Base-by-base conservation (phyloP, 2,329 filamentous ascomycete species). In the Aureobasidium pullulans region DNA sequence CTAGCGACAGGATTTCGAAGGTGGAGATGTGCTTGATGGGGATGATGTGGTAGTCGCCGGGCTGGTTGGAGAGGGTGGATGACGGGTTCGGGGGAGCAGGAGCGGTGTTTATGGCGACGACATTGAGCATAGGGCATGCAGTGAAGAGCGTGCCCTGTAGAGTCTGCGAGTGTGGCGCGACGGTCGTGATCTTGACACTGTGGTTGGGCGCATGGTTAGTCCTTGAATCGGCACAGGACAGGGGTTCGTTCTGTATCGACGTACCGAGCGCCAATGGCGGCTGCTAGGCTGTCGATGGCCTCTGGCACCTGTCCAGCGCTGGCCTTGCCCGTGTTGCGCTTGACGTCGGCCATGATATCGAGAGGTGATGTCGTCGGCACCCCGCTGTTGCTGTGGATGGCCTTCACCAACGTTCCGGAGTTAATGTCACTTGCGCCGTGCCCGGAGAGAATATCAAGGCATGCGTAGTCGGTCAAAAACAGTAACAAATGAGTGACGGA, bases 61-160 rank as follows among this genome's bases (percentile, higher is more conserved):
- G 73, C 57, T 76, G 74, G 63, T 69, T 70, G 28, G 73, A 68
- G 23, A 71, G 65, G 37, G 70, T 68, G 7, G 74, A 70, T n/a
- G 74, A 69, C 11, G 75, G 70, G 61, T 76, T 75, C 23, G 75
- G 71, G 10, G 76, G 69, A 10, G 76, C 67, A 16, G 77, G 71
- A 11, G 76, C 76, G 16, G 79, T 83, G 71, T 84, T 83, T 70
- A 86, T 78, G 46, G 81, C 82, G 65, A 87, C 75, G 60, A 85
- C 74, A 65, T 84, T 84, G 60, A 82, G 81, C 65, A 82, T 75
- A 29, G 82, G 81, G 69, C 81, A 82, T 47, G 80, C 81, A 31
- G 83, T 84, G 71, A 84, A 86, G 60, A 87, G 76, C 16, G 77
- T 83, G 66, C 84, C 84, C 70, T 86, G 83, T 61, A 84, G 72